These are phyloP conservation scores for Tanacetum coccineum DNA, from an alignment of 129 eudicot species.

Conservation along the genomic window DNA sequence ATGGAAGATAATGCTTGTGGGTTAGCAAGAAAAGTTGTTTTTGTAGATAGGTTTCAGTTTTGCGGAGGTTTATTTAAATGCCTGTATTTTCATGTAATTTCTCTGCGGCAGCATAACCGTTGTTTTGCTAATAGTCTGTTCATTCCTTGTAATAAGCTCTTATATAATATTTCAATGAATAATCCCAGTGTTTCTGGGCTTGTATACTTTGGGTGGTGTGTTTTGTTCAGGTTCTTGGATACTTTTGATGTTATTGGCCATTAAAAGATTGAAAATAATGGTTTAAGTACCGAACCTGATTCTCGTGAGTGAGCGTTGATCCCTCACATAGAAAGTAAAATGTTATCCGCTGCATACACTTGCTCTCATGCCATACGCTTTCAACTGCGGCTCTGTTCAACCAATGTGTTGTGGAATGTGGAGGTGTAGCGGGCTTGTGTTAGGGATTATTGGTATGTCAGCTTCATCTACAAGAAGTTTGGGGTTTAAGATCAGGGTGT, in stretches of 20 bases:
- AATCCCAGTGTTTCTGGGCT: constrained; percentile 11
- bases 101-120: constrained; percentile 18
- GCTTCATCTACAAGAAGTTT: constrained; percentile 81
- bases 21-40: constrained; percentile 22
- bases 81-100: constrained; percentile 14
- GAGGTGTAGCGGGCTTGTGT: constrained; percentile 73
- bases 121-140: constrained; percentile 13
- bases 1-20: not conserved
- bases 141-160: constrained; percentile 25
- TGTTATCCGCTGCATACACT: constrained; percentile 51
- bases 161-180: constrained; percentile 12
- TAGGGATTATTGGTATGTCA: constrained; percentile 89
- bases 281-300: not conserved
- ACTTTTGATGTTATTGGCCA: not conserved
- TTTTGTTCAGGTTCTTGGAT: not conserved
- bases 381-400: constrained; percentile 92
- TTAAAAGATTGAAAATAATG: not conserved
- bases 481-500: constrained; percentile 88
- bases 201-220: constrained; percentile 1
- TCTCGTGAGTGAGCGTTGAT: not conserved
- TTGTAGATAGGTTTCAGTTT: constrained; percentile 26
- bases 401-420: constrained; percentile 83
- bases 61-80: constrained; percentile 25
- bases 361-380: constrained; percentile 60
- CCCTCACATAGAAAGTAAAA: not conserved